Percentiles rank a stretch among this genome's conserved stretches.
phyloP scores from a whole-genome alignment of 2,329 filamentous ascomycete genomes.

The Monosporascus ibericus region DNA sequence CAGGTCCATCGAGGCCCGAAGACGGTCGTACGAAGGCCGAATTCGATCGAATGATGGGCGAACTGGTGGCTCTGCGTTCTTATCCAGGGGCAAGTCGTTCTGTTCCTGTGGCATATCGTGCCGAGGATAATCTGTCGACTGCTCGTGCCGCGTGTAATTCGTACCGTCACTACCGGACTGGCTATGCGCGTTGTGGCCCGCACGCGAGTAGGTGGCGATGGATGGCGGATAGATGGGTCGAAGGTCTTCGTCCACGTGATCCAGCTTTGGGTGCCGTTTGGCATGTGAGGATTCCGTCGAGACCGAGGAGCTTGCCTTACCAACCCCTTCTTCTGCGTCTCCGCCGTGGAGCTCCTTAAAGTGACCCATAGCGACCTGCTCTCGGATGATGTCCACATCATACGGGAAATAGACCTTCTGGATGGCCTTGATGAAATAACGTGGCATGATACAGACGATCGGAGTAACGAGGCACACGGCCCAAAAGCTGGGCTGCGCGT shows the following conservation, averaged over 20 bases:
- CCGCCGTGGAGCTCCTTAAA: conserved; percentile 61
- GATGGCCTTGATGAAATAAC: conserved; percentile 77
- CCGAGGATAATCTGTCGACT: conserved; percentile 47
- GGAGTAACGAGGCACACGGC: conserved; percentile 72
- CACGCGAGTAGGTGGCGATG: conserved; percentile 61
- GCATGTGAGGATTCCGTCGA: conserved; percentile 44
- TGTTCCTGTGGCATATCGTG: conserved; percentile 16
- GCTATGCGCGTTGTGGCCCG: conserved; percentile 71
- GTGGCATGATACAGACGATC: conserved; percentile 76
- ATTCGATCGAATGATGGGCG: conserved; percentile 61
- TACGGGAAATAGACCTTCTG: conserved; percentile 93
- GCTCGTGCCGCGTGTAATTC: conserved; percentile 68
- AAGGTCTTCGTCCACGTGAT: conserved; percentile 76
- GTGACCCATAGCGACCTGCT: conserved; percentile 78
- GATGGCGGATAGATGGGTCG: conserved; percentile 92
- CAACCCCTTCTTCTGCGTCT: conserved; percentile 28
- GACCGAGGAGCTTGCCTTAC: conserved; percentile 30
- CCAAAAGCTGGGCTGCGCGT: conserved; percentile 82
- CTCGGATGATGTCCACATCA: conserved; percentile 92
- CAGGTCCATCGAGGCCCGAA: conserved; percentile 81
- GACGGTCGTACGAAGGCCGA: conserved; percentile 80
- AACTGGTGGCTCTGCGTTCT: conserved; percentile 15
- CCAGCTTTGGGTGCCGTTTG: conserved; percentile 51
- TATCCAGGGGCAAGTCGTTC: conserved; percentile 17
- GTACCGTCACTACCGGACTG: conserved; percentile 94